Conservation (phyloP, 257 asterid genomes). For the Nicotiana obtusifolia region DNA sequence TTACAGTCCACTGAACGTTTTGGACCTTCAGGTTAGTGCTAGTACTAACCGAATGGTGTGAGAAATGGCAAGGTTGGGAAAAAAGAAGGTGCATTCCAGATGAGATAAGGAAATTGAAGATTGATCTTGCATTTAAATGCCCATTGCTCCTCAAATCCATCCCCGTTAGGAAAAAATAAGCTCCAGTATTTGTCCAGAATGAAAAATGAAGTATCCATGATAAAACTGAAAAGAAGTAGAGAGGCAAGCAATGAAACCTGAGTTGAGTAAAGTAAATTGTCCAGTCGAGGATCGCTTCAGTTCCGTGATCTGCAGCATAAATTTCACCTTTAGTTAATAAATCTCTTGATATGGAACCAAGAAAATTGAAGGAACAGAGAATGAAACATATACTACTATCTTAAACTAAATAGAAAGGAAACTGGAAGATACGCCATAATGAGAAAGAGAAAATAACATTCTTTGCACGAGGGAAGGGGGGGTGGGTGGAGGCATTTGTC, state of each 20-base stretch:
- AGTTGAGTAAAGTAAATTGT: background rate
- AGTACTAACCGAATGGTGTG: background rate
- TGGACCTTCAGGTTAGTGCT: background rate
- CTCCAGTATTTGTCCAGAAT: background rate
- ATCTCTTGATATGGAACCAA: background rate
- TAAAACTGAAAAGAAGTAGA: background rate
- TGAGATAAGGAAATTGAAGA: background rate
- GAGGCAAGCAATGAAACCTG: background rate
- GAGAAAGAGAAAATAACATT: background rate
- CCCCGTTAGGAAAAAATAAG: background rate
- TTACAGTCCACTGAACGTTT: background rate
- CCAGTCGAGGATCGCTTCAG: background rate
- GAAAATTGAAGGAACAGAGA: background rate
- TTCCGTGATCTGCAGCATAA: background rate
- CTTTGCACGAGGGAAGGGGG: background rate
- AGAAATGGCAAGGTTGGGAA: background rate
- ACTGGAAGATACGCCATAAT: too few species aligned
- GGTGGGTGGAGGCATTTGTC: background rate
- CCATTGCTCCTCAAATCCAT: background rate
- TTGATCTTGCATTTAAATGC: background rate
- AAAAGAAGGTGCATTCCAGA: background rate
- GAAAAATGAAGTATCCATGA: background rate
- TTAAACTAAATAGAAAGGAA: too few species aligned
- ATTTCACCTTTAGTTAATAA: background rate
- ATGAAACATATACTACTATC: background rate